Conservation (phyloP, 768 basidiomycete species). For the Boletales sp. region DNA sequence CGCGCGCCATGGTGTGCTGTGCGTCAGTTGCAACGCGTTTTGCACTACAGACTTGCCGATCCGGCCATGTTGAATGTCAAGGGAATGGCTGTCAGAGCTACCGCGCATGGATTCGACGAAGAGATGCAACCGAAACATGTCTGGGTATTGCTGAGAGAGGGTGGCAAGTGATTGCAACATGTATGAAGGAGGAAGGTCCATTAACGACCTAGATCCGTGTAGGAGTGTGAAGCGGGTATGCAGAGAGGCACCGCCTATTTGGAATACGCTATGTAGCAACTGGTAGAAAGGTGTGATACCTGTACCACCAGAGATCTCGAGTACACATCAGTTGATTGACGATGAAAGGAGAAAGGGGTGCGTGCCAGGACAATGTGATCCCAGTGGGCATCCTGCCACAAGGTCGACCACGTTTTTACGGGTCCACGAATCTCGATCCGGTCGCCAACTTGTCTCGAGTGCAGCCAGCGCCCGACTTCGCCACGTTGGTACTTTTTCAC, state of each 20-base stretch:
- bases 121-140: conserved; percentile 52
- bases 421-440: conserved; percentile 75
- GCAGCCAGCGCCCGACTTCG: conserved; percentile 82
- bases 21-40: conserved; percentile 33
- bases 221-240: conserved; percentile 66
- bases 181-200: conserved; percentile 65
- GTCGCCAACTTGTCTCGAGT: conserved; percentile 64
- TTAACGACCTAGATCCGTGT: conserved; percentile 60
- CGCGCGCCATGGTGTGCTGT: conserved; percentile 22
- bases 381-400: conserved; percentile 54
- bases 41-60: conserved; percentile 52
- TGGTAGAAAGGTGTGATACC: conserved; percentile 87
- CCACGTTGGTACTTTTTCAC: conserved; percentile 75
- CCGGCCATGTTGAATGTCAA: conserved; percentile 44
- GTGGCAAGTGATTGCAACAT: conserved; percentile 52
- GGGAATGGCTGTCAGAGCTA: conserved; percentile 11
- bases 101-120: conserved; percentile 53
- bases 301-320: conserved; percentile 84
- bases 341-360: not conserved
- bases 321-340: not conserved
- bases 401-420: conserved; percentile 53
- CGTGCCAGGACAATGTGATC: conserved; percentile 78
- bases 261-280: conserved; percentile 56
- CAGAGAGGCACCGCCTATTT: conserved; percentile 17
- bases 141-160: conserved; percentile 49